Conservation (phyloP, 768 basidiomycete species). For the Suillus placidus region DNA sequence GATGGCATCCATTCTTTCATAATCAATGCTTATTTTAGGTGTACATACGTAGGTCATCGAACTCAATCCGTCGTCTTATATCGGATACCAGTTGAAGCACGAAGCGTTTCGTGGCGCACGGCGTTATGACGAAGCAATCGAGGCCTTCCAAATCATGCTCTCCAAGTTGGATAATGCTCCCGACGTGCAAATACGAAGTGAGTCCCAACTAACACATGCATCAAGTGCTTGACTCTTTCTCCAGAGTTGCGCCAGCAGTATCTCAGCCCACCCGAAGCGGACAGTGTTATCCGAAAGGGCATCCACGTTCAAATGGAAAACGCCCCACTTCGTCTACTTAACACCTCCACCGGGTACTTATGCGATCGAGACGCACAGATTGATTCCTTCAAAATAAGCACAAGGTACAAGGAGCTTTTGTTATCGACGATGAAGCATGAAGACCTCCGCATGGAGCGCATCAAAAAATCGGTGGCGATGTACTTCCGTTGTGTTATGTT, state of each 20-base stretch:
- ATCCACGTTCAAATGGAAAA: not conserved
- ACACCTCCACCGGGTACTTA: conserved; percentile 9
- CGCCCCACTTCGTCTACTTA: conserved; percentile 12
- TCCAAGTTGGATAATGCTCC: not conserved
- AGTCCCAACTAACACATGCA: not conserved
- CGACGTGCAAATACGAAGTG: not conserved
- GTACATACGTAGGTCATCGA: not conserved
- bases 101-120: not conserved
- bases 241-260: not conserved
- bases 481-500: conserved; percentile 8
- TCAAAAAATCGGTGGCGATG: not conserved
- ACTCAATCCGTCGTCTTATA: not conserved
- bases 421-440: not conserved
- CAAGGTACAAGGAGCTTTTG: conserved; percentile 4
- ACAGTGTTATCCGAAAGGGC: not conserved
- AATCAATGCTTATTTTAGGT: not conserved
- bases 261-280: not conserved
- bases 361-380: conserved; percentile 8
- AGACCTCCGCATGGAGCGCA: conserved; percentile 1
- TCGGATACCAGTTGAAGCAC: not conserved
- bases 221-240: not conserved
- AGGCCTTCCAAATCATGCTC: not conserved
- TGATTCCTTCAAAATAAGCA: not conserved
- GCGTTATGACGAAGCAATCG: not conserved
- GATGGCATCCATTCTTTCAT: not conserved